Percentiles rank a stretch among this genome's conserved stretches.
These are phyloP conservation scores for Plasmodium coatneyi DNA, from an alignment of 169 alveolate species.

Conservation along the genomic window DNA sequence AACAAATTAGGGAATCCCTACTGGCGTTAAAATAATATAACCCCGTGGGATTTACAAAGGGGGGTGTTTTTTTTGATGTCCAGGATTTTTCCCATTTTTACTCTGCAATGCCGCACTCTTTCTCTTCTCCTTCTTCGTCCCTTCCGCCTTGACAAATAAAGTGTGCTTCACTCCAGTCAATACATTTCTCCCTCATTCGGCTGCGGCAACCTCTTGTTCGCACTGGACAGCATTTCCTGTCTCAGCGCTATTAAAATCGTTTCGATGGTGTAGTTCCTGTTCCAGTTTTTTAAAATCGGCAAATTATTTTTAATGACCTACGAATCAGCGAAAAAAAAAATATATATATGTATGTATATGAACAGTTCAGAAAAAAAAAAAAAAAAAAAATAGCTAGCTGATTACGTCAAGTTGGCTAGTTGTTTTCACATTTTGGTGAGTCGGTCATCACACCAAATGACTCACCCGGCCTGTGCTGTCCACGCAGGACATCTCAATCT, in stretches of 20 bases:
- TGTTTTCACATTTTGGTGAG: not conserved
- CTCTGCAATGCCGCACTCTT: not conserved
- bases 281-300: slow-evolving; percentile 92
- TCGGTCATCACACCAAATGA: not conserved
- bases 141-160: not conserved
- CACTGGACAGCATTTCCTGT: slow-evolving; percentile 93
- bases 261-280: slow-evolving; percentile 92
- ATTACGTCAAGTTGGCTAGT: not conserved
- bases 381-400: not conserved
- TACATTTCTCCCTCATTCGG: slow-evolving; percentile 97
- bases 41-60: not conserved
- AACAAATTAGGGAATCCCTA: not conserved
- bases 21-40: slow-evolving; percentile 1
- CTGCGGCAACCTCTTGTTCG: slow-evolving; percentile 92
- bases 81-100: not conserved
- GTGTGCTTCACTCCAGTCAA: not conserved
- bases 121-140: not conserved
- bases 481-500: slow-evolving; percentile 93
- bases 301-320: slow-evolving; percentile 87
- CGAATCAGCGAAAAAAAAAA: too few species aligned
- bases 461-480: slow-evolving; percentile 91
- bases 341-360: too few species aligned
- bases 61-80: not conserved
- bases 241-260: slow-evolving; percentile 91
- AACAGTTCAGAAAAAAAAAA: not conserved